Percentiles rank a stretch among this genome's conserved stretches.
phyloP scores from a whole-genome alignment of 2,329 filamentous ascomycete genomes.

The Ilyonectria sp. region DNA sequence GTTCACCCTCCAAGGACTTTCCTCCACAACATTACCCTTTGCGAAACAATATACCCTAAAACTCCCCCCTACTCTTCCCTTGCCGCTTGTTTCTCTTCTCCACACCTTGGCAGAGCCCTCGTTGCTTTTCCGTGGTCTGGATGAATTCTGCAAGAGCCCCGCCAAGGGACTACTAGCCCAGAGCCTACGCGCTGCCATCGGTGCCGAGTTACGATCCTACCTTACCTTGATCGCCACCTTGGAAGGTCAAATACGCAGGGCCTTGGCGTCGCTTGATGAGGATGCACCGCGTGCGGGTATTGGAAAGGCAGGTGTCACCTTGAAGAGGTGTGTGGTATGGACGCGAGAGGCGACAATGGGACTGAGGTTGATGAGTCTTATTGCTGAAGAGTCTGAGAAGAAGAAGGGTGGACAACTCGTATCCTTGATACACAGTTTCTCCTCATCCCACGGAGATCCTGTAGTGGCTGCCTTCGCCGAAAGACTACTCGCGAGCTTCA shows the following conservation, averaged over 20 bases:
- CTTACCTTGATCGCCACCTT: conserved; percentile 91
- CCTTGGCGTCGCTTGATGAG: conserved; percentile 81
- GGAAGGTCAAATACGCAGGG: conserved; percentile 91
- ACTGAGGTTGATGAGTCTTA: conserved; percentile 90
- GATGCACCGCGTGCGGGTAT: conserved; percentile 78
- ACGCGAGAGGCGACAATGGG: conserved; percentile 98
- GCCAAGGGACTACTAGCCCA: conserved; percentile 91
- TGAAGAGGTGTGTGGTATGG: conserved; percentile 98
- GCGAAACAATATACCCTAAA: conserved; percentile 77
- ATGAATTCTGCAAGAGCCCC: conserved; percentile 84
- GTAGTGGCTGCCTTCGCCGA: conserved; percentile 96
- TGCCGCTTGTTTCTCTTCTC: conserved; percentile 88
- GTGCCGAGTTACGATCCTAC: conserved; percentile 88
- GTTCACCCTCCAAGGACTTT: conserved; percentile 93
- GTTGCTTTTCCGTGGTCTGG: conserved; percentile 86
- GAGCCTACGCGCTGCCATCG: conserved; percentile 90
- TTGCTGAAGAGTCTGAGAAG: conserved; percentile 90
- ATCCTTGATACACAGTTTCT: conserved; percentile 92
- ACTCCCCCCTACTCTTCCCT: conserved; percentile 83
- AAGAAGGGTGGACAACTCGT: conserved; percentile 92
- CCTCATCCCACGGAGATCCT: conserved; percentile 93
- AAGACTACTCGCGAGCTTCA: conserved; percentile 87
- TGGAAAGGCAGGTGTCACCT: conserved; percentile 89
- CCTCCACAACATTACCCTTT: conserved; percentile 88
- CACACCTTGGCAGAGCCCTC: conserved; percentile 94